A percentile compares a stretch with the other conserved stretches of the same genome.
These are phyloP conservation scores for Reutealis trisperma DNA, from an alignment of 345 rosid species.

Conservation along the genomic window DNA sequence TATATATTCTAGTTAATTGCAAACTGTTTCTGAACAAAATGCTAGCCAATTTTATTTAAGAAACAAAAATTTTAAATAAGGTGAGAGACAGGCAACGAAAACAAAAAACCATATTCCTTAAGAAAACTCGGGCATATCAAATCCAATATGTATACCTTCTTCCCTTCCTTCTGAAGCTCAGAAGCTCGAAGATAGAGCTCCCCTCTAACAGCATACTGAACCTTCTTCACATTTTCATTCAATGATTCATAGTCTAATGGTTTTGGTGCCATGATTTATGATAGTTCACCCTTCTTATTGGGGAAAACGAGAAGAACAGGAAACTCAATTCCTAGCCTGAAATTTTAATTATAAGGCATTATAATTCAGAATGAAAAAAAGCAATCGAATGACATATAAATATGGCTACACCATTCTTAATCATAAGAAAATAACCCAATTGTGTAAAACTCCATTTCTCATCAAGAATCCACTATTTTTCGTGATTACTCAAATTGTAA, in stretches of 20 bases:
- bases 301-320: slow-evolving; percentile 8
- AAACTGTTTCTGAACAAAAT: slow-evolving; percentile 2
- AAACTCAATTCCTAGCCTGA: neutral
- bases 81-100: neutral
- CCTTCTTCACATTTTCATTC: slow-evolving; percentile 94
- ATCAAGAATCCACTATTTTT: neutral
- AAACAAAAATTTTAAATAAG: neutral
- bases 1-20: neutral
- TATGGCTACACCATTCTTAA: neutral
- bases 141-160: slow-evolving; percentile 53
- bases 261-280: slow-evolving; percentile 56
- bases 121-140: slow-evolving; percentile 9
- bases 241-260: slow-evolving; percentile 71
- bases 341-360: neutral
- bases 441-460: neutral
- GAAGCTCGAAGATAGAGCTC: slow-evolving; percentile 98
- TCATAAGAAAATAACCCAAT: neutral
- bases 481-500: neutral
- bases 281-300: slow-evolving; percentile 17
- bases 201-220: slow-evolving; percentile 93
- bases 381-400: neutral
- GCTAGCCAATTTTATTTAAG: neutral
- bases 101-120: neutral
- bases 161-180: slow-evolving; percentile 99
- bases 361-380: neutral